A percentile compares a stretch with the other conserved stretches of the same genome.
phyloP scores from a whole-genome alignment of 805 yeast genomes.

The Kluyveromyces dobzhanskii region DNA sequence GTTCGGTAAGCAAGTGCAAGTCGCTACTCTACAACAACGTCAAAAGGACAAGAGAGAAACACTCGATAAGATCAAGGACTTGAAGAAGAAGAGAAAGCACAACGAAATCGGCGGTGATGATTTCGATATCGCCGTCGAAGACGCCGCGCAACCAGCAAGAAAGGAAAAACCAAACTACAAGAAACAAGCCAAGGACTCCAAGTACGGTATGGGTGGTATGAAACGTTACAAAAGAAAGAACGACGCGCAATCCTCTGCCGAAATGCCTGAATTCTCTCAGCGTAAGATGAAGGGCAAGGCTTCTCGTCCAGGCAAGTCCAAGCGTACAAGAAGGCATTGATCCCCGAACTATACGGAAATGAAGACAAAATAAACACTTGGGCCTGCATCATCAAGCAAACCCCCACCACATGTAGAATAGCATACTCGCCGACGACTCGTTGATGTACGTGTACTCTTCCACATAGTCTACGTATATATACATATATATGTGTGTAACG shows the following conservation, averaged over 20 bases:
- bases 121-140: conserved; percentile 88
- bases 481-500: too few relatives aligned
- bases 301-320: conserved; percentile 48
- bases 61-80: conserved; percentile 79
- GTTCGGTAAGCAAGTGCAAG: conserved; percentile 95
- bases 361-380: too few relatives aligned
- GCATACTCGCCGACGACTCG: too few relatives aligned
- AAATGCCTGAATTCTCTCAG: conserved; percentile 48
- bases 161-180: conserved; percentile 53
- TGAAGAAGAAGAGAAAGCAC: conserved; percentile 79
- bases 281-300: conserved; percentile 45
- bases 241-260: conserved; percentile 63
- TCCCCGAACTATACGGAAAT: too few relatives aligned
- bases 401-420: too few relatives aligned
- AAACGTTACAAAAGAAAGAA: conserved; percentile 67
- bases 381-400: too few relatives aligned
- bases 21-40: conserved; percentile 86
- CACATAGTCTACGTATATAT: too few relatives aligned
- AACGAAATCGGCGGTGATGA: conserved; percentile 48
- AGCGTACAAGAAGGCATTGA: conserved; percentile 32
- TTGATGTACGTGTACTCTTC: too few relatives aligned
- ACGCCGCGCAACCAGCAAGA: conserved; percentile 51
- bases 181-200: conserved; percentile 62
- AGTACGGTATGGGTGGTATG: conserved; percentile 73
- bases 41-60: conserved; percentile 89